A percentile compares a stretch with the other conserved stretches of the same genome.
Conservation (phyloP, 129 eudicot species). For the Rutidosis leptorrhynchoides region DNA sequence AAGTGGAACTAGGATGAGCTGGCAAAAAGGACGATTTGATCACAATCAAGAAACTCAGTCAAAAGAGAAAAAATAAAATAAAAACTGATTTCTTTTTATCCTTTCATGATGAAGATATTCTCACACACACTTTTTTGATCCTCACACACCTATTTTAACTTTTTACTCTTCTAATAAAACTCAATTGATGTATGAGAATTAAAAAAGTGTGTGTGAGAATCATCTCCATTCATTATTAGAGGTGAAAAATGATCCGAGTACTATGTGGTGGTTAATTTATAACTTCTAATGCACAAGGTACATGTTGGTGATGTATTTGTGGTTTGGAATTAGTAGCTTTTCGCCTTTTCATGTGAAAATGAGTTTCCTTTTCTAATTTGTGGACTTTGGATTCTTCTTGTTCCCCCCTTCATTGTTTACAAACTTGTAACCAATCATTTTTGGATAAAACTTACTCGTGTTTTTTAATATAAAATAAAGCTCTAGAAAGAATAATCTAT, state of each 20-base stretch:
- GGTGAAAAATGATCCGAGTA: slow-evolving; percentile 8
- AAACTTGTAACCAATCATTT: neutral
- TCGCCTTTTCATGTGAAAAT: neutral
- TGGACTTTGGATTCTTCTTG: slow-evolving; percentile 27
- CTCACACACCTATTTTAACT: no score
- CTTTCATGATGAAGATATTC: no score
- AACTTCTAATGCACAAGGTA: neutral
- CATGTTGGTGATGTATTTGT: neutral
- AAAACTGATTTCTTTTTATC: slow-evolving; percentile 18
- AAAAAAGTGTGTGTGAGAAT: no score
- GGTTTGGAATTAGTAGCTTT: slow-evolving; percentile 17
- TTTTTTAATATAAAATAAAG: no score
- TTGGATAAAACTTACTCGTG: no score
- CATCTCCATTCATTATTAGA: no score
- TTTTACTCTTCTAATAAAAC: no score
- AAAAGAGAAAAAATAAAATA: slow-evolving; percentile 12
- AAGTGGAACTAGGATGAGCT: slow-evolving; percentile 25
- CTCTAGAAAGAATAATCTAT: no score
- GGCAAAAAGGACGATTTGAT: slow-evolving; percentile 24
- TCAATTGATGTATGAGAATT: no score
- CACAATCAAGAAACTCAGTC: slow-evolving; percentile 20
- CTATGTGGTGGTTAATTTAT: neutral
- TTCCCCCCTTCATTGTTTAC: slow-evolving; percentile 1
- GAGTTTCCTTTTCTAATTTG: neutral
- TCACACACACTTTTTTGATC: no score